phyloP scores from a whole-genome alignment of 2,329 filamentous ascomycete species.

The Talaromyces verruculosus region DNA sequence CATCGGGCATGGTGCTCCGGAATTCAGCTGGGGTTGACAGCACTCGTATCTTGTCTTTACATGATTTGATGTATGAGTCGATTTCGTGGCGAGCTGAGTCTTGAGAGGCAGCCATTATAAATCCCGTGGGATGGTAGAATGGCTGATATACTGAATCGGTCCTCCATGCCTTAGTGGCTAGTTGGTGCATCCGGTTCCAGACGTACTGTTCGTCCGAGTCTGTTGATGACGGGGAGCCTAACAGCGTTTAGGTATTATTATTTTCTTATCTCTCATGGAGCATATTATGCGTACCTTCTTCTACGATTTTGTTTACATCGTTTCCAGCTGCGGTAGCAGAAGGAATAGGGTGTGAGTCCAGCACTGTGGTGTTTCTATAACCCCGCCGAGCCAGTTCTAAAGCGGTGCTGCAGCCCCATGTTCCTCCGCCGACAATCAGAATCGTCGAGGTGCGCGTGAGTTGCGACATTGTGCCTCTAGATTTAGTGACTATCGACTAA shows the following conservation, averaged over 20 bases:
- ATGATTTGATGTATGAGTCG: constrained; percentile 11
- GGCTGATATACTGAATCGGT: constrained; percentile 43
- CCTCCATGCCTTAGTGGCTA: constrained; percentile 38
- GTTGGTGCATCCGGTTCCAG: constrained; percentile 20
- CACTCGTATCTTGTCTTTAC: constrained; percentile 1
- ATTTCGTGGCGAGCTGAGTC: neutral
- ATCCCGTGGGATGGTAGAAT: constrained; percentile 44
- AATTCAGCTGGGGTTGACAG: constrained; percentile 49
- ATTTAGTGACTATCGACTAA: neutral
- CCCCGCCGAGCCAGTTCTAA: constrained; percentile 42
- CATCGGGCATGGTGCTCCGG: constrained; percentile 50
- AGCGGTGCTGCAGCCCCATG: constrained; percentile 46
- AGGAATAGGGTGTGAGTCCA: constrained; percentile 45
- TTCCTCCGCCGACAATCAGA: constrained; percentile 50
- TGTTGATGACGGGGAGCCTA: constrained; percentile 2
- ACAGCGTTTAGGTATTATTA: neutral
- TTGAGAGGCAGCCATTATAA: constrained; percentile 18
- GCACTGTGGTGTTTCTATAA: constrained; percentile 46
- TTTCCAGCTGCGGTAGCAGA: constrained; percentile 46
- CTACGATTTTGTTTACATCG: constrained; percentile 47
- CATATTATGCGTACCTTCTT: constrained; percentile 7
- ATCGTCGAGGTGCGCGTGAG: constrained; percentile 12
- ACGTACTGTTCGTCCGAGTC: constrained; percentile 16
- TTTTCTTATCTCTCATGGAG: neutral
- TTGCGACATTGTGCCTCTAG: neutral